Percentiles rank a stretch among this genome's conserved stretches.
Conservation (phyloP, 495 filamentous ascomycete species). For the Talaromyces borbonicus region DNA sequence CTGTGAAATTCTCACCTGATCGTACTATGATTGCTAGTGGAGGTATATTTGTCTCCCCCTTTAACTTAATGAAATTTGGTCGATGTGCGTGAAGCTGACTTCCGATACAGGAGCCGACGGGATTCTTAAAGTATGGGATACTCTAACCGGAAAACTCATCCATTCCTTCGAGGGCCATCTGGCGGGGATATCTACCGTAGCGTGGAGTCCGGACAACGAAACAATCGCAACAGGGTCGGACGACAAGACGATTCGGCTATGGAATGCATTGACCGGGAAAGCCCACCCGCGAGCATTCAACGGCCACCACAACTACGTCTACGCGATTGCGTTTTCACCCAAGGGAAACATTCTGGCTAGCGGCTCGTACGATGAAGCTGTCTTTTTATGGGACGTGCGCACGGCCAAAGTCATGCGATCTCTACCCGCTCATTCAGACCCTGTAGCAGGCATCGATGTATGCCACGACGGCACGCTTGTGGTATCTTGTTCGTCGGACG, state of each 20-base stretch:
- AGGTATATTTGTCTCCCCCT: conserved; percentile 54
- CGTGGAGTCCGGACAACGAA: conserved; percentile 82
- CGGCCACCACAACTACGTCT: conserved; percentile 94
- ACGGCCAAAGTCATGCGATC: conserved; percentile 76
- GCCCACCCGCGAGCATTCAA: conserved; percentile 54
- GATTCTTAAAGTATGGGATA: conserved; percentile 85
- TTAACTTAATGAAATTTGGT: too few relatives aligned
- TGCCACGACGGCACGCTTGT: conserved; percentile 86
- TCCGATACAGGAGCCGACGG: conserved; percentile 60
- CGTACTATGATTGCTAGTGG: conserved; percentile 81
- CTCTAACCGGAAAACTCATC: conserved; percentile 61
- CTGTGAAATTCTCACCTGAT: conserved; percentile 84
- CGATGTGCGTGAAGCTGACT: not conserved
- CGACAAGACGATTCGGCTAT: conserved; percentile 90
- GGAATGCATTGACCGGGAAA: conserved; percentile 71
- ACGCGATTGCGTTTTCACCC: conserved; percentile 83
- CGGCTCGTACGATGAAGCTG: conserved; percentile 93
- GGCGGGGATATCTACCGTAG: conserved; percentile 79
- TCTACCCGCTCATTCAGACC: conserved; percentile 89
- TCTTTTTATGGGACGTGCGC: conserved; percentile 92
- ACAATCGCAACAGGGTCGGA: conserved; percentile 86
- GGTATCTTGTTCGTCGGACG: conserved; percentile 80
- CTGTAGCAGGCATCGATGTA: conserved; percentile 87
- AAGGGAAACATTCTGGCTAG: conserved; percentile 94
- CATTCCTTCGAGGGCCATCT: conserved; percentile 90